phyloP scores from a whole-genome alignment of 208 protist genomes.

The Tritrichomonas foetus region DNA sequence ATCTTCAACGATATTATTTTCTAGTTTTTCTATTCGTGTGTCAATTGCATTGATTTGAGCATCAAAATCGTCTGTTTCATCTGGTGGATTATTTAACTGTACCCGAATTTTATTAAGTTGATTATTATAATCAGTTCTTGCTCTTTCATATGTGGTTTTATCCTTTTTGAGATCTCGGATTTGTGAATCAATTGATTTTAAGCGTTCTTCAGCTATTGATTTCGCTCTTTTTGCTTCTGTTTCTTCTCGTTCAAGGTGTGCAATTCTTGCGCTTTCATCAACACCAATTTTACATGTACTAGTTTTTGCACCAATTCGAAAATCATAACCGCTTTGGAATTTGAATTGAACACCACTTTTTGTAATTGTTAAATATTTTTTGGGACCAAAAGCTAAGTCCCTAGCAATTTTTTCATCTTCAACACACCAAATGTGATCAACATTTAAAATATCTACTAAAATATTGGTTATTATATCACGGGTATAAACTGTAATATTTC shows the following conservation, averaged over 20 bases:
- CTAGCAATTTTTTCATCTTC: constrained; percentile 18
- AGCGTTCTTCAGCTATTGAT: background rate
- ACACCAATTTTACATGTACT: background rate
- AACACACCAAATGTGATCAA: background rate
- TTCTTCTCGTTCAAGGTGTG: background rate
- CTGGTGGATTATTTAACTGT: background rate
- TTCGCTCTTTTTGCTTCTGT: background rate
- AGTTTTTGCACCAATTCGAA: background rate
- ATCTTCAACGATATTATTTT: background rate
- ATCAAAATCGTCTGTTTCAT: background rate
- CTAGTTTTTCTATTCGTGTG: background rate
- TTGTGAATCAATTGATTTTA: background rate
- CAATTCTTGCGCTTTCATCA: background rate
- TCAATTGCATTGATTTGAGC: background rate
- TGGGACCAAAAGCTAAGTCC: background rate
- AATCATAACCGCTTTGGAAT: background rate
- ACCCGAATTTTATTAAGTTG: background rate
- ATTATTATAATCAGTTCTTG: background rate
- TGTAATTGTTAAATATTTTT: background rate
- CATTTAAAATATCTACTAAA: background rate
- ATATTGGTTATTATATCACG: background rate
- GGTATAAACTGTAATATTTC: background rate
- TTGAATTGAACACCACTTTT: background rate
- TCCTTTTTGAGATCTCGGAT: background rate
- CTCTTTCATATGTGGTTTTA: background rate